Percentiles rank a stretch among this genome's conserved stretches.
Conservation (phyloP, 2,329 filamentous ascomycete species). For the Mycosphaerella sp. region DNA sequence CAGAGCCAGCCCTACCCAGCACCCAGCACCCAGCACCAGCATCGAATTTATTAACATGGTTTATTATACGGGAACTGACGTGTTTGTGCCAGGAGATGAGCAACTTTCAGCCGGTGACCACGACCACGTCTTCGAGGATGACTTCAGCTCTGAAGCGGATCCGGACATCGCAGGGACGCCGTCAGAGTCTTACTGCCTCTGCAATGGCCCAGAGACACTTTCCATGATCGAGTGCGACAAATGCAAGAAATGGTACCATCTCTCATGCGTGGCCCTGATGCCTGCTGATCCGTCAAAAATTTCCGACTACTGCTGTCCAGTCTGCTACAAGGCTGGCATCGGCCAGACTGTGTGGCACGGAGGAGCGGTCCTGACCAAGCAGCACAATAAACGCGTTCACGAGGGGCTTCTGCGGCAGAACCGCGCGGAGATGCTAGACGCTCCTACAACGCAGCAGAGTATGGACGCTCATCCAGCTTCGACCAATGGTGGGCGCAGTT, state of each 20-base stretch:
- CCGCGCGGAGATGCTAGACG: background rate
- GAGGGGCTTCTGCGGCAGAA: background rate
- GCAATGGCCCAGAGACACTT: conserved; percentile 80
- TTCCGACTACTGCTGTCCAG: conserved; percentile 50
- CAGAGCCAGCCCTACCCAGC: background rate
- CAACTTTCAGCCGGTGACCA: background rate
- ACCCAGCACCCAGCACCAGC: background rate
- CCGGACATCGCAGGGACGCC: background rate
- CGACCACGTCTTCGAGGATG: background rate
- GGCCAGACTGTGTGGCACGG: background rate
- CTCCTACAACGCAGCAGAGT: background rate
- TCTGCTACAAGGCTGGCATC: conserved; percentile 1
- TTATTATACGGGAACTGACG: background rate
- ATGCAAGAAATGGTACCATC: conserved; percentile 95
- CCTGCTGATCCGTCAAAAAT: conserved; percentile 67
- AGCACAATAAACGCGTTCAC: conserved; percentile 1
- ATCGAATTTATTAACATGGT: background rate
- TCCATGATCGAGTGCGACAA: conserved; percentile 96
- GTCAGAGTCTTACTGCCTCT: background rate
- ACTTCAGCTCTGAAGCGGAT: background rate
- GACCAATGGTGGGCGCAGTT: background rate
- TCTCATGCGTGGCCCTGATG: conserved; percentile 73
- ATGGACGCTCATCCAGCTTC: background rate
- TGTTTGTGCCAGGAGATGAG: background rate
- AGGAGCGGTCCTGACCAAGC: conserved; percentile 5